Evolutionary conservation across 2,329 filamentous ascomycete species (phyloP).

Genomic region (Verticillium alfalfae): DNA sequence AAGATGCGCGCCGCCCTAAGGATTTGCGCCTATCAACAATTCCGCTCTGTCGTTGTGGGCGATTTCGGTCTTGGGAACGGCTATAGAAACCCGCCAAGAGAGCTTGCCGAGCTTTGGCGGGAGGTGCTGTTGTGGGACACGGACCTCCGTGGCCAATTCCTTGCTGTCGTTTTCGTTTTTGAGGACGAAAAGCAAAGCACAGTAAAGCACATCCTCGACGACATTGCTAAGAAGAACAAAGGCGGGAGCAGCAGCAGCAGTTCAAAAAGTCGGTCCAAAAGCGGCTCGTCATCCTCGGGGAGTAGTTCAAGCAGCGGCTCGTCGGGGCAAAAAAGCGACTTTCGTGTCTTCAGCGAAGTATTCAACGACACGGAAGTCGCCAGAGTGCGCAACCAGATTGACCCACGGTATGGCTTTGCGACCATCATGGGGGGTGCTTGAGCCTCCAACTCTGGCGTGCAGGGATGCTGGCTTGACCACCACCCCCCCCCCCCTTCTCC

Average conservation of each 20-base stretch:
- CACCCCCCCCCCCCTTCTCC: background rate
- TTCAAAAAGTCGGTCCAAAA: slow-evolving; percentile 26
- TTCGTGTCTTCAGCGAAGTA: slow-evolving; percentile 46
- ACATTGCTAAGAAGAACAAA: slow-evolving; percentile 45
- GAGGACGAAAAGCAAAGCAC: slow-evolving; percentile 52
- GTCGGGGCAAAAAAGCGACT: slow-evolving; percentile 29
- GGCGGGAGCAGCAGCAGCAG: slow-evolving; percentile 15
- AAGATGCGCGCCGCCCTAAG: slow-evolving; percentile 67
- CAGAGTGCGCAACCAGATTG: slow-evolving; percentile 42
- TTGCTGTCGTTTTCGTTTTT: slow-evolving; percentile 59
- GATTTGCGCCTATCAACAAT: slow-evolving; percentile 59
- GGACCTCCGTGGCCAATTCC: slow-evolving; percentile 56
- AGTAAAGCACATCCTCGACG: slow-evolving; percentile 45
- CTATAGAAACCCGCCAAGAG: slow-evolving; percentile 59
- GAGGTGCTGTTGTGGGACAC: slow-evolving; percentile 59
- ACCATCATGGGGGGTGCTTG: slow-evolving; percentile 11
- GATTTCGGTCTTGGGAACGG: slow-evolving; percentile 61
- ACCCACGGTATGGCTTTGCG: slow-evolving; percentile 42
- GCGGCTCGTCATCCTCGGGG: slow-evolving; percentile 19
- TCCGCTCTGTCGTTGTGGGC: slow-evolving; percentile 53
- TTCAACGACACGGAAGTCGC: slow-evolving; percentile 47
- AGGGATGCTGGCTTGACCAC: background rate
- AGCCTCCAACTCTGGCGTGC: background rate
- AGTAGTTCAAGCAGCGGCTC: slow-evolving; percentile 15
- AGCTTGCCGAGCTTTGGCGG: slow-evolving; percentile 61